A percentile compares a stretch with the other conserved stretches of the same genome.
These are phyloP conservation scores for Smallanthus sonchifolius DNA, from an alignment of 129 eudicot species.

Conservation along the genomic window DNA sequence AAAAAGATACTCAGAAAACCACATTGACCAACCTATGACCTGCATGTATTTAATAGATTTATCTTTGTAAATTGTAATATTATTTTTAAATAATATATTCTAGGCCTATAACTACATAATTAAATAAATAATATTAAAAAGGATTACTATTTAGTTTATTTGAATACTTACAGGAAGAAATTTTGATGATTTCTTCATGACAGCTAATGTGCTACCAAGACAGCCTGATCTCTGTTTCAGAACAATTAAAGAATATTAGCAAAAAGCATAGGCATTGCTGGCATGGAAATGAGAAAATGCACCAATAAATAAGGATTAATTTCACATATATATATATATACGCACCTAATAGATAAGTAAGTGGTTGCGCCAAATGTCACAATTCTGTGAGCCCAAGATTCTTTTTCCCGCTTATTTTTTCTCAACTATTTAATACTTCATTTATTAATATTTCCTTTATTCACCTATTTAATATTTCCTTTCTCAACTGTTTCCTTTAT, in stretches of 20 bases:
- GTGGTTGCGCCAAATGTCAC: too few relatives aligned
- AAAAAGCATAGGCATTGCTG: constrained; percentile 15
- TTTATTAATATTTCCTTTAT: too few relatives aligned
- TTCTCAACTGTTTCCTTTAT: too few relatives aligned
- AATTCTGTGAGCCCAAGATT: too few relatives aligned
- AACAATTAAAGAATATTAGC: constrained; percentile 18
- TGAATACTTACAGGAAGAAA: constrained; percentile 85
- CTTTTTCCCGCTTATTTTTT: too few relatives aligned
- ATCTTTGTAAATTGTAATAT: background rate
- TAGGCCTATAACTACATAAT: too few relatives aligned
- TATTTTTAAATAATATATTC: too few relatives aligned
- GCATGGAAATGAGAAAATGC: background rate
- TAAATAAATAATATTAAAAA: background rate
- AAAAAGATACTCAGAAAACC: constrained; percentile 97
- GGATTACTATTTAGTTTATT: background rate
- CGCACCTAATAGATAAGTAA: too few relatives aligned
- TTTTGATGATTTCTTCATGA: constrained; percentile 93
- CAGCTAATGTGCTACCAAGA: constrained; percentile 89
- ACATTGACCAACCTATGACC: constrained; percentile 99
- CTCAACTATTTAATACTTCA: too few relatives aligned
- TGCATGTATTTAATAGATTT: constrained; percentile 33
- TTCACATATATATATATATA: too few relatives aligned
- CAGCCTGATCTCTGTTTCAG: constrained; percentile 86
- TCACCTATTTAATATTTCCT: too few relatives aligned
- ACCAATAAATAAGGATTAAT: background rate